phyloP scores from a whole-genome alignment of 371 early-diverging fungal species.

The Mycotypha africana region DNA sequence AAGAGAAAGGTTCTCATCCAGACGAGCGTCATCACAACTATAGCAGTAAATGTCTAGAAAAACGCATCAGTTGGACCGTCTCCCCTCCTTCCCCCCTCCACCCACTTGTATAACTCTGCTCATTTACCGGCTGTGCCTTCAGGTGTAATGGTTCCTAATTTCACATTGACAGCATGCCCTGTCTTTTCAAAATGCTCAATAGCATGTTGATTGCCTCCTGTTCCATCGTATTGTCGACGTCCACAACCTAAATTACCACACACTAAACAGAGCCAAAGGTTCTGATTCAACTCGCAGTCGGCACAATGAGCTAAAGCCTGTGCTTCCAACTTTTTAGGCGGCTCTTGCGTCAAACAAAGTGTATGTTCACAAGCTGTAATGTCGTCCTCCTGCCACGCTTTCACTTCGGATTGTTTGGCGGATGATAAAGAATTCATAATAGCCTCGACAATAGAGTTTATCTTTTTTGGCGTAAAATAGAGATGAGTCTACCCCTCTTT shows the following conservation, averaged over 20 bases:
- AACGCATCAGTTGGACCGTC: too few relatives aligned
- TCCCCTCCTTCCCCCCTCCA: too few relatives aligned
- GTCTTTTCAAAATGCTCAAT: constrained; percentile 82
- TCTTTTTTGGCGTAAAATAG: too few relatives aligned
- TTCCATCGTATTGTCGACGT: constrained; percentile 91
- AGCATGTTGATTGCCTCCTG: constrained; percentile 99
- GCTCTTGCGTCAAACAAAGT: constrained; percentile 59
- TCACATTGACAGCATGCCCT: constrained; percentile 82
- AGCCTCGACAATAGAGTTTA: constrained; percentile 55
- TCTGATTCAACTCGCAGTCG: constrained; percentile 84
- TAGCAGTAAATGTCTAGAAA: constrained; percentile 89
- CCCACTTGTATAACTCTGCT: too few relatives aligned
- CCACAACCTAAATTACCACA: constrained; percentile 83
- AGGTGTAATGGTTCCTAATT: constrained; percentile 96
- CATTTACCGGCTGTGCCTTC: constrained; percentile 93
- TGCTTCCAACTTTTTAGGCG: constrained; percentile 41
- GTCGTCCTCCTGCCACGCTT: constrained; percentile 93
- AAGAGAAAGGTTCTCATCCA: constrained; percentile 72
- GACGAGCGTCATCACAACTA: constrained; percentile 75
- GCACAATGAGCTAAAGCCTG: constrained; percentile 71
- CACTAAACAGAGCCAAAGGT: constrained; percentile 76
- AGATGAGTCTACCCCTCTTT: too few relatives aligned
- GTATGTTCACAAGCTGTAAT: constrained; percentile 81
- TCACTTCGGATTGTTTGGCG: constrained; percentile 79
- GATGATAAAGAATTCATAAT: constrained; percentile 77